Base-by-base conservation (phyloP, 2,329 filamentous ascomycete species). In the Cercospora zeina region DNA sequence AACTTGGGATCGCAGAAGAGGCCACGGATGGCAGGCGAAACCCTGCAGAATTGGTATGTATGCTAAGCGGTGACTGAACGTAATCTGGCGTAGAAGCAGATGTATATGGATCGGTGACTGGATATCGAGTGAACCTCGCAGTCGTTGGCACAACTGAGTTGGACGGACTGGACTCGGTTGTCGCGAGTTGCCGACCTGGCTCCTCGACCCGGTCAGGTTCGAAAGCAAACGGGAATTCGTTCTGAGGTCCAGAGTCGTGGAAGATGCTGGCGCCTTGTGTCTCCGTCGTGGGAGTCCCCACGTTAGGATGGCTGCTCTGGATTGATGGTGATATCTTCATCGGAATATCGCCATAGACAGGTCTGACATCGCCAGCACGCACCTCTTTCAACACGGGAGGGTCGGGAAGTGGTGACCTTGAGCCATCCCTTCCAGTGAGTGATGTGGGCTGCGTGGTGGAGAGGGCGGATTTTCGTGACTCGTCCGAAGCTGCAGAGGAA, bases 191-290 rank as follows among this genome's bases (percentile, higher is more conserved):
- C 9, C 45, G 31, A 16, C 31, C 42, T 19, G 56, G 39, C 33
- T 58, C 56, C 21, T 24, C 42, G 5, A 33, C 16, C 14, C 39
- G 50, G 11, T 55, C 53, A 21, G 50, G 30, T 7, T 45, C 50
- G 9, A 56, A 57, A 5, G 34, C 37, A 13, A 59, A 42, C 2
- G 61, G 61, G 13, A 63, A 63, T 1, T 16, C 49, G 16, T 24
- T 21, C 13, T 65, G 66, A 4, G 69, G 68, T 9, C 45, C 63
- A 19, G 73, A 75, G 6, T 66, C 34, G 16, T 68, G 69, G 45
- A 69, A 74, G 42, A 75, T 75, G 67, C 73, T 75, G 8, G 71
- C 71, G 11, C 72, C 72, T 59, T 74, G 72, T 4, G 67, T 70
- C 34, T 74, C 72, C 8, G 72, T 74, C 7, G 53, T 58, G 10